Percentiles rank a stretch among this genome's conserved stretches.
Evolutionary conservation across 768 basidiomycete species (phyloP).

Genomic region (Lepiota venenata): DNA sequence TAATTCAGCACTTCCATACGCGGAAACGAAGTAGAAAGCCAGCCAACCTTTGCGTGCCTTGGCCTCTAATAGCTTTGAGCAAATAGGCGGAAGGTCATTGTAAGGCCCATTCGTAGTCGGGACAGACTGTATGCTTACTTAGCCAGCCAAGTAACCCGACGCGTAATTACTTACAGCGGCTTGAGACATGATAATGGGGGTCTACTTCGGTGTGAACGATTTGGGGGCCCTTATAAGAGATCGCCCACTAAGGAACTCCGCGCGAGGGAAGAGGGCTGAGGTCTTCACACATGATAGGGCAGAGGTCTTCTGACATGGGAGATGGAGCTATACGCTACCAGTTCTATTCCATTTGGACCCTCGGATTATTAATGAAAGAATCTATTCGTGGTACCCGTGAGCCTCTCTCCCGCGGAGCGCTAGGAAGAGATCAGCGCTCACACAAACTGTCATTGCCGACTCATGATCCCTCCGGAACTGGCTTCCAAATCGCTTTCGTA

Average conservation of each 20-base stretch:
- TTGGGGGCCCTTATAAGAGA: neutral
- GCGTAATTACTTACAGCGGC: neutral
- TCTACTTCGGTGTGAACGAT: neutral
- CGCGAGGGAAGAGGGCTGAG: neutral
- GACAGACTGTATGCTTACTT: constrained; percentile 28
- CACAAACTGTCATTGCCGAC: constrained; percentile 5
- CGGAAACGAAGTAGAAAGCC: neutral
- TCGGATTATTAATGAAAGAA: neutral
- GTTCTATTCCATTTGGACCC: constrained; percentile 8
- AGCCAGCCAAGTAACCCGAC: neutral
- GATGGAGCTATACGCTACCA: neutral
- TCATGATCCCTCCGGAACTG: constrained; percentile 27
- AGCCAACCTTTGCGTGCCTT: constrained; percentile 60
- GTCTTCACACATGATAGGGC: neutral
- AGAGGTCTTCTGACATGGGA: neutral
- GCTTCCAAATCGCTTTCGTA: constrained; percentile 85
- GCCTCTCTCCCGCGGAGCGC: constrained; percentile 2
- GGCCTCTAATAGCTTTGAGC: constrained; percentile 52
- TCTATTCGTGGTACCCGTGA: constrained; percentile 8
- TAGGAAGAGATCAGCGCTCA: constrained; percentile 6
- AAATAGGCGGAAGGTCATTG: constrained; percentile 50
- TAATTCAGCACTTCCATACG: neutral
- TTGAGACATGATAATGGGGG: constrained; percentile 10
- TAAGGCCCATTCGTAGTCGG: constrained; percentile 41
- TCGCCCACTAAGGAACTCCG: neutral